Evolutionary conservation across 2,329 filamentous ascomycete genomes (phyloP), one percentile per base, ranked within the genome.

Genomic region (Phialophora macrospora): DNA sequence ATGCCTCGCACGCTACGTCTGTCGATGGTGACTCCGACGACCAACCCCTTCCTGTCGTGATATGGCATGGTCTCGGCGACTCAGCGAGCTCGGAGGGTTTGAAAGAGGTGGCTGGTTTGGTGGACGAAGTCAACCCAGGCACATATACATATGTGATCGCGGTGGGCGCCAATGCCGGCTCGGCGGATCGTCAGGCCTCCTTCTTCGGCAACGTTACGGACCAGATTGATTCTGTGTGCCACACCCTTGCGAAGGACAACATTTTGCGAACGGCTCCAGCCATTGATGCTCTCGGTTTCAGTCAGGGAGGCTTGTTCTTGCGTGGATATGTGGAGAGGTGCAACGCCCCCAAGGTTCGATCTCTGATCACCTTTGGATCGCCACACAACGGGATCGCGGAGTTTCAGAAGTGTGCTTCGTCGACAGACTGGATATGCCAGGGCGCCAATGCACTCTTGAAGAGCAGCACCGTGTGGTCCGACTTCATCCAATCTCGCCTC

Each of bases 221-320:
- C 57, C 94, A 98, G 79, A 77, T 98, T 65, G 84, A 84, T 46
- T 76, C 84, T 68, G 92, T 96, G 58, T 98, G 95, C 84, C 82
- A 80, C n/a, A 87, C 89, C 72, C 85, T 98, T 49, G 85, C 90
- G 65, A 75, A 84, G 0, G 87, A 97, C 75, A 89, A 90, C 0
- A 91, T 96, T 76, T 86, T 97, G 17, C 89, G 89, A 63, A 91
- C 89, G 6, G 91, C 91, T 0, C 90, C 91, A 0, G 92, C 90
- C 69, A 84, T 97, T 75, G 95, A 98, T 78, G 94, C 93, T 38
- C 81, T 99, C 41, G 95, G 95, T 30, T 97, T 99, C 82, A 95
- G 91, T 14, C 95, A 99, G 78, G 95, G 95, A 69, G 95, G 95
- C 1, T 92, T 97, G 77, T 97, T 99, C 81, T 85, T 99, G n/a